These are phyloP conservation scores for Odontarrhena argentea DNA, from an alignment of 345 rosid species.

Conservation along the genomic window DNA sequence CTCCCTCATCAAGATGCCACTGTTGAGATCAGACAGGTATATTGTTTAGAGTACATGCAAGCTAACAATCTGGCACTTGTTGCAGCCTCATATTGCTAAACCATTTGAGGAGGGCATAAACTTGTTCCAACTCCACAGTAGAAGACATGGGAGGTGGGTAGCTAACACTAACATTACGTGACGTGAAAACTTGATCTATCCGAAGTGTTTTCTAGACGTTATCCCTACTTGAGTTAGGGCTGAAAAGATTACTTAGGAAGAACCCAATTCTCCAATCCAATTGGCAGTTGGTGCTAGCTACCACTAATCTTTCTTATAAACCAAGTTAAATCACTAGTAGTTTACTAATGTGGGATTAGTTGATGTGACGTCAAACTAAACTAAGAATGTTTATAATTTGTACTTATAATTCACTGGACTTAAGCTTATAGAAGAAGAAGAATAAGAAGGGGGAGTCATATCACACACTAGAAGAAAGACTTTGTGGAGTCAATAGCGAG, in stretches of 20 bases:
- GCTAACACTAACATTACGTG: slow-evolving; percentile 12
- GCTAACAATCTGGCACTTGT: slow-evolving; percentile 13
- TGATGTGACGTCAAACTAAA: too few species aligned
- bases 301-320: too few species aligned
- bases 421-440: slow-evolving; percentile 43
- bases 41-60: background rate
- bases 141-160: slow-evolving; percentile 77
- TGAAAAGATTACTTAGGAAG: too few species aligned
- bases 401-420: slow-evolving; percentile 32
- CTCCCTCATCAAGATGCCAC: slow-evolving; percentile 85
- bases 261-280: too few species aligned
- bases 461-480: too few species aligned
- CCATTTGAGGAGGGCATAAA: slow-evolving; percentile 73
- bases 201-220: background rate
- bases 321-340: too few species aligned
- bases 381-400: too few species aligned
- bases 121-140: slow-evolving; percentile 71
- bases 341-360: too few species aligned
- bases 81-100: slow-evolving; percentile 15
- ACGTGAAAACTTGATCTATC: slow-evolving; percentile 12
- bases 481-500: too few species aligned
- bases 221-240: too few species aligned
- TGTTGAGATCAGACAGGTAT: slow-evolving; percentile 80
- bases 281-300: too few species aligned
- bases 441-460: too few species aligned